Percentiles rank a stretch among this genome's conserved stretches.
Evolutionary conservation across 1,284 basidiomycete species (phyloP).

Genomic region (Stereum hirsutum): DNA sequence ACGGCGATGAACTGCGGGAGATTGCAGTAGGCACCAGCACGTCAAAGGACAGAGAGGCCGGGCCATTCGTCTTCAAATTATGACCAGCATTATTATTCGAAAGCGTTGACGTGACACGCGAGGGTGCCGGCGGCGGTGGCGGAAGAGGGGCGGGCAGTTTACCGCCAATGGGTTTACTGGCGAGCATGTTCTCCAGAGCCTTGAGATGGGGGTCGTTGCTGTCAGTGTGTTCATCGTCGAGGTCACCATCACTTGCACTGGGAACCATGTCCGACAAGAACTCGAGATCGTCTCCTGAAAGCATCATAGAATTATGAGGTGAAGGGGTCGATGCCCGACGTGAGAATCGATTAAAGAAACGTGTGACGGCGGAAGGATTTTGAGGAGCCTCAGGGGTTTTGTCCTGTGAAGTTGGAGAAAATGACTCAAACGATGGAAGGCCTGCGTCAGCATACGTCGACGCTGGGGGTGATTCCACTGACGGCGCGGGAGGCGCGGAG

Average conservation of each 20-base stretch:
- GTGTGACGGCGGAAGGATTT: conserved; percentile 51
- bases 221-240: conserved; percentile 28
- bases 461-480: neutral
- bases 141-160: conserved; percentile 6
- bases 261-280: conserved; percentile 69
- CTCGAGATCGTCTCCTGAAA: conserved; percentile 65
- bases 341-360: conserved; percentile 64
- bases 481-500: conserved; percentile 1
- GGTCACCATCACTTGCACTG: conserved; percentile 33
- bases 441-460: conserved; percentile 15
- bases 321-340: conserved; percentile 25
- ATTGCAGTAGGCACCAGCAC: too few relatives aligned
- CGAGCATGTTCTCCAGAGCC: conserved; percentile 29
- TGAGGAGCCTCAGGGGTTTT: conserved; percentile 11
- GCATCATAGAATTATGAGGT: conserved; percentile 41
- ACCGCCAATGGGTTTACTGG: conserved; percentile 15
- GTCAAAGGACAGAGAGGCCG: too few relatives aligned
- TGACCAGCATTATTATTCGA: too few relatives aligned
- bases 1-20: conserved; percentile 16
- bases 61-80: too few relatives aligned
- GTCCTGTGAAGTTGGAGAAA: conserved; percentile 6
- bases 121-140: conserved; percentile 17
- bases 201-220: conserved; percentile 20
- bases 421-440: conserved; percentile 13
- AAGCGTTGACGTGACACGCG: too few relatives aligned